These are phyloP conservation scores for Apiospora marii DNA, from an alignment of 2,329 filamentous ascomycete species.

Conservation along the genomic window DNA sequence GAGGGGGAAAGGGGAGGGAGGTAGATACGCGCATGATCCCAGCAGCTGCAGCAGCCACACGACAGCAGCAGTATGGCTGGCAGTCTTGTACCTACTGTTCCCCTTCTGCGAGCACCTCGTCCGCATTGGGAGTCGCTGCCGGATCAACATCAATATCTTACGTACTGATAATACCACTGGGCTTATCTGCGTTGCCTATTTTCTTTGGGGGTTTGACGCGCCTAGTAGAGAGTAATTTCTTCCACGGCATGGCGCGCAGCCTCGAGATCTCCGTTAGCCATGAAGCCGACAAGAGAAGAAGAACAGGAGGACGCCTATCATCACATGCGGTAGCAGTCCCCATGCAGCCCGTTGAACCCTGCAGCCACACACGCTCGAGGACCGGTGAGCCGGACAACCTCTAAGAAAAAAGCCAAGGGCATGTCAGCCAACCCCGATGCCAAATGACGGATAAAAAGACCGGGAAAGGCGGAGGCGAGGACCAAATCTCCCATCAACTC, in stretches of 20 bases:
- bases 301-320: neutral
- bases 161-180: neutral
- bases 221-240: neutral
- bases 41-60: neutral
- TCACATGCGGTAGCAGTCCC: neutral
- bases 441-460: slow-evolving; percentile 6
- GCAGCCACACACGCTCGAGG: neutral
- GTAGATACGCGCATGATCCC: neutral
- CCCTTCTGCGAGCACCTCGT: neutral
- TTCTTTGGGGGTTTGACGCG: neutral
- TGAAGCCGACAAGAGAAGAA: neutral
- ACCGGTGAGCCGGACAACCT: neutral
- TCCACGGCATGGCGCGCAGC: neutral
- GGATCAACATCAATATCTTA: neutral
- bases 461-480: neutral
- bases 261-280: neutral
- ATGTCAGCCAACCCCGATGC: neutral
- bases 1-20: neutral
- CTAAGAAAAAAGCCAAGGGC: neutral
- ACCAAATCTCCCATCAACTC: neutral
- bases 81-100: neutral
- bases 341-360: neutral
- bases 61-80: no score
- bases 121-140: neutral
- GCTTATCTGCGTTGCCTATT: no score